These are phyloP conservation scores for Trichoderma erinaceum DNA, from an alignment of 495 filamentous ascomycete species.

Conservation along the genomic window DNA sequence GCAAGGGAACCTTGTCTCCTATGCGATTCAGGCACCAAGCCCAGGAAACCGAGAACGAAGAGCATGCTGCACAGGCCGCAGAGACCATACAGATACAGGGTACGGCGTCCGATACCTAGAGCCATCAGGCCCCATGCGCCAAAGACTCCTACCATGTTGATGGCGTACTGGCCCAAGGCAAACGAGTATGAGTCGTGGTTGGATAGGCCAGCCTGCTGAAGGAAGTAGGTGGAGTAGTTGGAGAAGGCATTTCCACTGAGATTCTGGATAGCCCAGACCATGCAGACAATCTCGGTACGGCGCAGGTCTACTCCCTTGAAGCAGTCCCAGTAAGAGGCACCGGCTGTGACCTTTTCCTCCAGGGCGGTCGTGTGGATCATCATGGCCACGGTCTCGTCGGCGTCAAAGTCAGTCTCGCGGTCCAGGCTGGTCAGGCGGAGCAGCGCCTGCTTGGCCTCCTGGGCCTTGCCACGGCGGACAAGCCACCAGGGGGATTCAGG, in stretches of 20 bases:
- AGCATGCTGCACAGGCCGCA: constrained; percentile 60
- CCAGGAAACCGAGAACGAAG: constrained; percentile 67
- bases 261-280: constrained; percentile 82
- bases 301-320: constrained; percentile 68
- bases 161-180: constrained; percentile 66
- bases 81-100: constrained; percentile 64
- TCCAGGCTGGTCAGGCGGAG: constrained; percentile 57
- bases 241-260: constrained; percentile 72
- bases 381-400: constrained; percentile 74
- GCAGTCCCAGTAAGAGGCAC: constrained; percentile 68
- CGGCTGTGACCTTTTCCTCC: constrained; percentile 59
- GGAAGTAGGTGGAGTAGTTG: constrained; percentile 74
- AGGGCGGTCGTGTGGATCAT: constrained; percentile 77
- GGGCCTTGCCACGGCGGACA: constrained; percentile 60
- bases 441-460: constrained; percentile 63
- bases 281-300: constrained; percentile 72
- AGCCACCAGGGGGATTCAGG: constrained; percentile 84
- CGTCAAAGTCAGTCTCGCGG: constrained; percentile 56
- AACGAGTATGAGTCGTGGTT: constrained; percentile 58
- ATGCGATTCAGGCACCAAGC: constrained; percentile 51
- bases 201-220: constrained; percentile 63
- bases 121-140: constrained; percentile 70
- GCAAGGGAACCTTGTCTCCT: constrained; percentile 53
- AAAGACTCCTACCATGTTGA: constrained; percentile 69
- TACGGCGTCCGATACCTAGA: constrained; percentile 59